phyloP scores from a whole-genome alignment of 2,329 filamentous ascomycete species.

The Aspergillus ibericus region DNA sequence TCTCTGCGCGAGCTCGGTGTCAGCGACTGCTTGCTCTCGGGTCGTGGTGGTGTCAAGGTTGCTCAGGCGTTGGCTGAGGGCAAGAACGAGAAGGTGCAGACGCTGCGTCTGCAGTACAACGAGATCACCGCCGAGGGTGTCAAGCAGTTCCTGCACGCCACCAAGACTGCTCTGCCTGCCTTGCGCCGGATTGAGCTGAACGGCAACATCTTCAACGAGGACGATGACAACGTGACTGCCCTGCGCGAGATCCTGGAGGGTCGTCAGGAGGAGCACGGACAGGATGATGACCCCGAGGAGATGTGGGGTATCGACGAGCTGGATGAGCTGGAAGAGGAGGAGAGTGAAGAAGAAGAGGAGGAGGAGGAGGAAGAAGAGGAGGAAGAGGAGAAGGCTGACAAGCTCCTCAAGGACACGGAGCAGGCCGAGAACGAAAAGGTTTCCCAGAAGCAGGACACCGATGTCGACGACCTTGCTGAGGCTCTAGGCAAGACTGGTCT shows the following conservation, averaged over 20 bases:
- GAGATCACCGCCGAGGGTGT: conserved; percentile 81
- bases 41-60: conserved; percentile 73
- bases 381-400: conserved; percentile 54
- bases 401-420: conserved; percentile 67
- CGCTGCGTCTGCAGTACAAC: conserved; percentile 86
- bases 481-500: conserved; percentile 68
- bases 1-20: conserved; percentile 80
- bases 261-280: conserved; percentile 69
- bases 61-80: conserved; percentile 72
- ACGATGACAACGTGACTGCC: conserved; percentile 69
- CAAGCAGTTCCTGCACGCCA: conserved; percentile 68
- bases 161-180: conserved; percentile 67
- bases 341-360: conserved; percentile 67
- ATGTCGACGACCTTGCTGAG: conserved; percentile 78
- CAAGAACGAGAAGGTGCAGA: conserved; percentile 75
- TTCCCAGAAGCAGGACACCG: conserved; percentile 72
- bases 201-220: conserved; percentile 90
- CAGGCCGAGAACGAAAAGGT: conserved; percentile 60
- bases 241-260: conserved; percentile 72
- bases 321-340: conserved; percentile 78
- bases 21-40: conserved; percentile 80
- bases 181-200: conserved; percentile 89
- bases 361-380: conserved; percentile 63
- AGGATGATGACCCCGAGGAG: conserved; percentile 68
- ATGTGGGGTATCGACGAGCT: conserved; percentile 84